These are phyloP conservation scores for Trametes pubescens DNA, from an alignment of 1,284 basidiomycete genomes.

Conservation along the genomic window DNA sequence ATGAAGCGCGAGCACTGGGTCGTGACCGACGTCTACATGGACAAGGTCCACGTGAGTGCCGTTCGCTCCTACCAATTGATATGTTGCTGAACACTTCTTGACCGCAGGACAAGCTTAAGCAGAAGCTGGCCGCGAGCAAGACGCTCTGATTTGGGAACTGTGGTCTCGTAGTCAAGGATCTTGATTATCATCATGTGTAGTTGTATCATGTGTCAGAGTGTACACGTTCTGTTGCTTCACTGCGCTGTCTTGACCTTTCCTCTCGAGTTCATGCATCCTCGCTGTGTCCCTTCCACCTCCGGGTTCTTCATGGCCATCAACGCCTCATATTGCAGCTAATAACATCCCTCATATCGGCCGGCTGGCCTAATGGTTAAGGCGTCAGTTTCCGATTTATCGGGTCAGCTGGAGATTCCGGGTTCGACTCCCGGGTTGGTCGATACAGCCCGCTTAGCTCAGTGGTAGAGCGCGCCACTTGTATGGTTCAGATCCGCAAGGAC, in stretches of 20 bases:
- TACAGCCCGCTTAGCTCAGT: conserved; percentile 19
- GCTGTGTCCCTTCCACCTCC: neutral
- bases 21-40: conserved; percentile 90
- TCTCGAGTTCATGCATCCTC: neutral
- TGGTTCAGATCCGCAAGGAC: neutral
- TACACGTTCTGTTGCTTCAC: neutral
- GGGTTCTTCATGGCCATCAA: neutral
- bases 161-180: neutral
- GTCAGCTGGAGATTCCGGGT: conserved; percentile 19
- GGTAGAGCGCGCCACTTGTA: conserved; percentile 20
- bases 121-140: conserved; percentile 52
- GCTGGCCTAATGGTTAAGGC: conserved; percentile 24
- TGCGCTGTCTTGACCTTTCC: neutral
- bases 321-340: neutral
- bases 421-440: conserved; percentile 24
- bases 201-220: conserved; percentile 1
- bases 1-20: conserved; percentile 96
- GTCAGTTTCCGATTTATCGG: conserved; percentile 18
- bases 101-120: conserved; percentile 61
- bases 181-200: neutral
- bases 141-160: neutral
- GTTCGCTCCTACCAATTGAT: neutral
- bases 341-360: conserved; percentile 3
- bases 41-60: conserved; percentile 79
- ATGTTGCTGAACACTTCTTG: conserved; percentile 4